phyloP scores from a whole-genome alignment of 2,329 filamentous ascomycete species.

The Ophiobolus disseminans region DNA sequence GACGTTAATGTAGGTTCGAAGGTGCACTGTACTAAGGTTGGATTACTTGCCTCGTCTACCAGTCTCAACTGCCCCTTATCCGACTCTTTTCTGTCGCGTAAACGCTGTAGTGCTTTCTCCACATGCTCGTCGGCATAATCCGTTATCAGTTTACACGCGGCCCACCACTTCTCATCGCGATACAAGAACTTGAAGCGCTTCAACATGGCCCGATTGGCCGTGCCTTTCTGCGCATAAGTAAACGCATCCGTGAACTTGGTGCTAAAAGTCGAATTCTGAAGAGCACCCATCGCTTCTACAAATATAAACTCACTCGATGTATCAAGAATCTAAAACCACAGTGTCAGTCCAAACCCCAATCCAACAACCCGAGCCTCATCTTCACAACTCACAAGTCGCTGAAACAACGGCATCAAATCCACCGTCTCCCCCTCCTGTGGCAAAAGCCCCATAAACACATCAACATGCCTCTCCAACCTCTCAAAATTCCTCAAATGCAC shows the following conservation, averaged over 20 bases:
- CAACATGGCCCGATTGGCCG: constrained; percentile 11
- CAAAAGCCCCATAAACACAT: constrained; percentile 10
- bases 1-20: constrained; percentile 4
- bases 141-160: constrained; percentile 12
- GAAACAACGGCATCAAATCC: constrained; percentile 16
- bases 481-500: constrained; percentile 15
- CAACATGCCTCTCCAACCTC: constrained; percentile 6
- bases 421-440: constrained; percentile 14
- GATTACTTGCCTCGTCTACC: background rate
- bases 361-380: background rate
- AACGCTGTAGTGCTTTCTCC: constrained; percentile 7
- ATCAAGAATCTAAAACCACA: constrained; percentile 16
- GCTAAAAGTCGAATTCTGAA: constrained; percentile 2
- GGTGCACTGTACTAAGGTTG: too few relatives aligned
- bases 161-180: constrained; percentile 16
- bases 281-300: constrained; percentile 15
- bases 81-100: background rate
- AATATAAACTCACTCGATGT: constrained; percentile 26
- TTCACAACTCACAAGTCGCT: constrained; percentile 10
- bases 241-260: constrained; percentile 22
- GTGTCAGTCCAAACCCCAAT: background rate
- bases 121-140: constrained; percentile 17
- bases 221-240: constrained; percentile 13
- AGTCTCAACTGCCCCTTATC: background rate
- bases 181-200: constrained; percentile 13